phyloP scores from a whole-genome alignment of 495 filamentous ascomycete genomes.

The Aspergillus biplanus region DNA sequence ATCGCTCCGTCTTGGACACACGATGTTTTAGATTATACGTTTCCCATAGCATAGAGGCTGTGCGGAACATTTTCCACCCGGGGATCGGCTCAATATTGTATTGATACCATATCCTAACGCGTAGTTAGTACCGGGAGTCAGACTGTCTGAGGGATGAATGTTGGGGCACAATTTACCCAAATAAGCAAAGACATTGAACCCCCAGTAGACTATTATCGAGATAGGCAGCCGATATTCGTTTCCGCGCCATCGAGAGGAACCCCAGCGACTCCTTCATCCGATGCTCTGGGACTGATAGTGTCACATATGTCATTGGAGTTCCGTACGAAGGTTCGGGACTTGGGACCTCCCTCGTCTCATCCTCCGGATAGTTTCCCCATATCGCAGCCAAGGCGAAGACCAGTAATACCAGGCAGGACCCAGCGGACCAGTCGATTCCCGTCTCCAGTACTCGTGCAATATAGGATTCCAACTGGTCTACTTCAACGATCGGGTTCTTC shows the following conservation, averaged over 20 bases:
- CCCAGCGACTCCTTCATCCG: constrained; percentile 31
- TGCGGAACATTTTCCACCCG: constrained; percentile 44
- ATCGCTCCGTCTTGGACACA: constrained; percentile 32
- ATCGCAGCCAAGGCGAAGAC: constrained; percentile 43
- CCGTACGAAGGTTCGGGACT: constrained; percentile 24
- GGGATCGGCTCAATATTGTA: constrained; percentile 44
- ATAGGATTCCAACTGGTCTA: constrained; percentile 30
- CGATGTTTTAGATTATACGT: constrained; percentile 37
- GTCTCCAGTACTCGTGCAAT: constrained; percentile 33
- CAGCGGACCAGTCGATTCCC: constrained; percentile 37
- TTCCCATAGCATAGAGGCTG: constrained; percentile 45
- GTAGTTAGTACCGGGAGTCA: not conserved
- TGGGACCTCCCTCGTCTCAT: constrained; percentile 29
- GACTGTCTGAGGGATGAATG: not conserved
- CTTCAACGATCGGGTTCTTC: constrained; percentile 36
- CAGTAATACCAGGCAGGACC: constrained; percentile 39
- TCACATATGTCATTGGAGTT: constrained; percentile 27
- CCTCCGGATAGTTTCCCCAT: constrained; percentile 39
- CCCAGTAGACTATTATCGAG: constrained; percentile 38
- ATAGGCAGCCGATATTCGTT: constrained; percentile 38
- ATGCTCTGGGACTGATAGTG: constrained; percentile 28
- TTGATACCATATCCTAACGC: constrained; percentile 42
- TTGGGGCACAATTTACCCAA: constrained; percentile 26
- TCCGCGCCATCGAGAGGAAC: constrained; percentile 40
- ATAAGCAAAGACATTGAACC: constrained; percentile 43